Evolutionary conservation across 352 stramenopile genomes (phyloP).

Genomic region (Phytophthora idaei): DNA sequence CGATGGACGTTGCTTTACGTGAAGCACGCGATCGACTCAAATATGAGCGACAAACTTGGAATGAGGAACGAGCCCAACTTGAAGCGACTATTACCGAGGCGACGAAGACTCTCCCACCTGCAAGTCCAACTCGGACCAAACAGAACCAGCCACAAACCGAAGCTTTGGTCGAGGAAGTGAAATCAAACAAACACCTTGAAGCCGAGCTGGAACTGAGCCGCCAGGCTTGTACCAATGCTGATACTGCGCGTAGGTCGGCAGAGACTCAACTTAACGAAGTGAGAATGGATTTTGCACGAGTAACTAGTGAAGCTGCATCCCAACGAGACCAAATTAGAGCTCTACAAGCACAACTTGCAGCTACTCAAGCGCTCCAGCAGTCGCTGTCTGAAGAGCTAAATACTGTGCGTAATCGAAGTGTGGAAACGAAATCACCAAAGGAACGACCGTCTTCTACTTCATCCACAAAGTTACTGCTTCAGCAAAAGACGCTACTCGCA

Average conservation of each 20-base stretch:
- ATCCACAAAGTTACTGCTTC: slow-evolving; percentile 27
- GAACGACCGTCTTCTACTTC: slow-evolving; percentile 18
- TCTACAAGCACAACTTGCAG: slow-evolving; percentile 44
- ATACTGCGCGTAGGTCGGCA: slow-evolving; percentile 9
- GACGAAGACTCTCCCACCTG: slow-evolving; percentile 27
- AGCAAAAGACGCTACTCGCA: slow-evolving; percentile 33
- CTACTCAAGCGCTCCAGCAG: slow-evolving; percentile 20
- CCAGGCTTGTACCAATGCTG: slow-evolving; percentile 19
- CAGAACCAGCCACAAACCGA: slow-evolving; percentile 19
- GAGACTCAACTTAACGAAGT: slow-evolving; percentile 23
- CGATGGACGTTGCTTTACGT: slow-evolving; percentile 46
- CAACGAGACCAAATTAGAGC: slow-evolving; percentile 46
- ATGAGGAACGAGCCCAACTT: slow-evolving; percentile 37
- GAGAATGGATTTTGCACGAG: slow-evolving; percentile 29
- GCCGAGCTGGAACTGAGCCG: slow-evolving; percentile 27
- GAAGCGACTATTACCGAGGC: slow-evolving; percentile 27
- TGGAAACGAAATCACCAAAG: slow-evolving; percentile 24
- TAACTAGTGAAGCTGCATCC: slow-evolving; percentile 34
- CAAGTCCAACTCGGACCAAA: slow-evolving; percentile 23
- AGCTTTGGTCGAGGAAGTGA: slow-evolving; percentile 25
- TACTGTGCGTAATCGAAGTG: slow-evolving; percentile 12
- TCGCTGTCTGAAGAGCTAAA: slow-evolving; percentile 20
- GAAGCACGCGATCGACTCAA: slow-evolving; percentile 46
- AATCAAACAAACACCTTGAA: slow-evolving; percentile 30
- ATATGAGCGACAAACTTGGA: slow-evolving; percentile 40